Base-by-base conservation (phyloP, 2,329 filamentous ascomycete species). In the Colletotrichum tropicale region DNA sequence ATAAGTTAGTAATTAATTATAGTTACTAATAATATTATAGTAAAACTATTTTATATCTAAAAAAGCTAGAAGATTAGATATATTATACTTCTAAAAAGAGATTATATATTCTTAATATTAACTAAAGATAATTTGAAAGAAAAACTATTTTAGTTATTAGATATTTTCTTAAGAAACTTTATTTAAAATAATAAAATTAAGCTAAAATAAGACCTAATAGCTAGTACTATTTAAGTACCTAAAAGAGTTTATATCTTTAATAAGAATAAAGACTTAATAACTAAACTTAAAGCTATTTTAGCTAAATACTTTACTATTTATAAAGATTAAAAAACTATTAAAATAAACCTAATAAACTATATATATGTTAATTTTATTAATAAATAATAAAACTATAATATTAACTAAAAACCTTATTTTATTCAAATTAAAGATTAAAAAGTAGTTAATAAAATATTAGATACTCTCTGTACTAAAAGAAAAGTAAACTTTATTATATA, bases 121-220 rank as follows among this genome's bases (percentile, higher is more conserved):
- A 16, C 4, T 16, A 16, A 38, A n/a, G 0, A 10, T 43, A n/a
- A n/a, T 15, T 2, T 1, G 9, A n/a, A 43, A 2, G 9, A n/a
- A 10, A 43, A 43, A 0, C 0, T 43, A 43, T 0, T 10, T n/a
- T n/a, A 18, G 5, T 0, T 43, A 18, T 0, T 43, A 43, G 0
- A 43, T 43, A 43, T n/a, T 1, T 43, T 43, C 5, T n/a, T 43
- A 43, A n/a, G 5, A 18, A 0, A 16, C 4, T 3, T 43, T 16
- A 43, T 1, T 8, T 9, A n/a, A n/a, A 5, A 43, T 43, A 43
- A 0, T 38, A 43, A 43, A 0, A 43, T n/a, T 16, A 10, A 10
- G 5, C 5, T 43, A 18, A 43, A 10, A 43, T 43, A 43, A 6
- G 3, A 43, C 38, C 6, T 43, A 43, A n/a, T 43, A 43, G 8